These are phyloP conservation scores for Cicer bijugum DNA, from an alignment of 306 rosid genomes.

Conservation along the genomic window DNA sequence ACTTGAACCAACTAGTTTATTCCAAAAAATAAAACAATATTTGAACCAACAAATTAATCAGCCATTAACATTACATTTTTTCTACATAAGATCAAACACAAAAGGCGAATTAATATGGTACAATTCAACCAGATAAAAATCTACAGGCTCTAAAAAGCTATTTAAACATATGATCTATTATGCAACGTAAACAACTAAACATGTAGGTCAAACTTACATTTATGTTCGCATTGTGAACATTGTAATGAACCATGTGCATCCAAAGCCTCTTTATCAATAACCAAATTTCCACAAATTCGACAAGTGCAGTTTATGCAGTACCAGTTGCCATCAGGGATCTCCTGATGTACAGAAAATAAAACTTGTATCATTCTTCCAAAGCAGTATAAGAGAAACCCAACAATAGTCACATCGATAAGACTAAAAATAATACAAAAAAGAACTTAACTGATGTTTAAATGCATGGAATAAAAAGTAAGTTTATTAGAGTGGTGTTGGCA, in stretches of 20 bases:
- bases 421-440: conserved; percentile 18
- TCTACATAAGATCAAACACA: conserved; percentile 33
- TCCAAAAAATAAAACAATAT: not conserved
- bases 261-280: conserved; percentile 63
- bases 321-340: conserved; percentile 96
- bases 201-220: conserved; percentile 61
- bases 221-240: conserved; percentile 91
- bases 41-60: conserved; percentile 30
- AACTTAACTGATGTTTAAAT: conserved; percentile 22
- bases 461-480: conserved; percentile 32
- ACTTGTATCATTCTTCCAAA: conserved; percentile 35
- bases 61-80: conserved; percentile 15
- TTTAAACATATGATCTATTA: conserved; percentile 13
- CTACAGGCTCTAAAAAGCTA: conserved; percentile 29
- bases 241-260: conserved; percentile 62
- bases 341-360: conserved; percentile 60
- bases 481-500: conserved; percentile 31
- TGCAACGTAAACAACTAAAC: conserved; percentile 20
- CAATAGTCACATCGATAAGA: conserved; percentile 35
- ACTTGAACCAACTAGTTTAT: conserved; percentile 6
- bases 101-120: conserved; percentile 2
- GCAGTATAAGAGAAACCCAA: conserved; percentile 41
- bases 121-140: conserved; percentile 13
- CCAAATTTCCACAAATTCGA: conserved; percentile 80
- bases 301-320: conserved; percentile 91